Evolutionary conservation across 129 eudicot species (phyloP), one percentile per base, ranked within the genome.

Genomic region (Rutidosis leptorrhynchoides): DNA sequence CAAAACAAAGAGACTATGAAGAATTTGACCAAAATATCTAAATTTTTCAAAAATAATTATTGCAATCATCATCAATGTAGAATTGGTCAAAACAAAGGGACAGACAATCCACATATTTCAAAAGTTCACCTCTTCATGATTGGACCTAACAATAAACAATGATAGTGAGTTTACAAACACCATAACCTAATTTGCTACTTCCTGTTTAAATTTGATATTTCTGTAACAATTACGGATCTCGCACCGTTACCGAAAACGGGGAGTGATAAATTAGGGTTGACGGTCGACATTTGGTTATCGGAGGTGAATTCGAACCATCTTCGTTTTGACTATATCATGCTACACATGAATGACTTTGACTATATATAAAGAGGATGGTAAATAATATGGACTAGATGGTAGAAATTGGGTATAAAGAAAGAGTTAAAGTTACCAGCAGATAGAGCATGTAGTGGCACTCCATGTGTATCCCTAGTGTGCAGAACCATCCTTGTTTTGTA

Each of bases 211-310:
- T 5, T 85, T 80, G 29, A 86, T 79, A 3, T 57, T 19, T 45
- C 61, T 86, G 42, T 63, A 3, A 93, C 54, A 9, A 89, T 79
- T 22, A 20, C 45, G 3, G 96, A 88, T 40, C 16, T 35, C 5
- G 78, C 77, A n/a, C 80, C 84, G 22, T 71, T 68, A 5, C 89
- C 93, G 60, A 58, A 49, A 14, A 71, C 21, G 20, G 65, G 32
- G 33, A 88, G 76, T 25, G 95, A 71, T 63, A 93, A 79, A 62
- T 79, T 80, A 57, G 99, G 99, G 71, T 82, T 83, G 56, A 93
- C 84, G 11, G 80, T 24, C 58, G 86, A 81, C 24, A 96, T 83
- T 45, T 74, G 58, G 64, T 79, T 79, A 28, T 89, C 95, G 82
- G 62, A 86, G 11, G 95, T 89, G 87, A 80, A 84, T 1, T 79